These are phyloP conservation scores for Cutaneotrichosporon daszewskae DNA, from an alignment of 1,284 basidiomycete species.

Conservation along the genomic window DNA sequence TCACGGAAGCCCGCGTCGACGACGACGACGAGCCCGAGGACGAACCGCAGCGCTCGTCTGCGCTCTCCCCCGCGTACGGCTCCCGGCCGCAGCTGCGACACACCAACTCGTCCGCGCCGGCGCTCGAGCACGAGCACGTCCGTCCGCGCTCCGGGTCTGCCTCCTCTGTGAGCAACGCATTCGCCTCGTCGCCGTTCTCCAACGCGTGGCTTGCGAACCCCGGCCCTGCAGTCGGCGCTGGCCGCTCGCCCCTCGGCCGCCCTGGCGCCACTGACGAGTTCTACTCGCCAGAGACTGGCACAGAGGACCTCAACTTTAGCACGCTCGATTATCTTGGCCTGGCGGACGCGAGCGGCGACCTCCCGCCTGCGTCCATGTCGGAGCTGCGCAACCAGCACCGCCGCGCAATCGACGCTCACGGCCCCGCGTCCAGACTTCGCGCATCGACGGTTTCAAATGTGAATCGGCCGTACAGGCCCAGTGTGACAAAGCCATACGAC, in stretches of 20 bases:
- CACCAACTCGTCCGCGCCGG: constrained; percentile 58
- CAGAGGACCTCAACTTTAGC: constrained; percentile 82
- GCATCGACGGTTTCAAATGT: constrained; percentile 83
- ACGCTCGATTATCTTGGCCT: constrained; percentile 92
- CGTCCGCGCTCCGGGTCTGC: constrained; percentile 78
- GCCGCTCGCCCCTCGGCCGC: constrained; percentile 31
- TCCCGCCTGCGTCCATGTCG: constrained; percentile 70
- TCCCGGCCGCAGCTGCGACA: constrained; percentile 60
- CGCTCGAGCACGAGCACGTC: constrained; percentile 57
- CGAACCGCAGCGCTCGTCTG: constrained; percentile 27
- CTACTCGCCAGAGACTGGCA: constrained; percentile 36
- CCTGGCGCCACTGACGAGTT: constrained; percentile 59
- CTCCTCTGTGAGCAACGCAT: constrained; percentile 78
- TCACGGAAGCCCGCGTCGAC: constrained; percentile 32
- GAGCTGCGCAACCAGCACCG: constrained; percentile 81
- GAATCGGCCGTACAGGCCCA: constrained; percentile 54
- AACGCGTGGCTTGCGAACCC: constrained; percentile 73
- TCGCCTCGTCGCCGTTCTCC: constrained; percentile 77
- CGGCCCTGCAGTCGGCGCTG: constrained; percentile 16
- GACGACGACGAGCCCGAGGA: constrained; percentile 9
- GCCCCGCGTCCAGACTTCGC: constrained; percentile 64
- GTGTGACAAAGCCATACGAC: constrained; percentile 59
- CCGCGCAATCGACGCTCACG: constrained; percentile 66
- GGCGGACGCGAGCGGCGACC: constrained; percentile 50
- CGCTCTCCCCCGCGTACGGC: constrained; percentile 33